Base-by-base conservation (phyloP, 495 filamentous ascomycete species). In the Neurospora tetrasperma region DNA sequence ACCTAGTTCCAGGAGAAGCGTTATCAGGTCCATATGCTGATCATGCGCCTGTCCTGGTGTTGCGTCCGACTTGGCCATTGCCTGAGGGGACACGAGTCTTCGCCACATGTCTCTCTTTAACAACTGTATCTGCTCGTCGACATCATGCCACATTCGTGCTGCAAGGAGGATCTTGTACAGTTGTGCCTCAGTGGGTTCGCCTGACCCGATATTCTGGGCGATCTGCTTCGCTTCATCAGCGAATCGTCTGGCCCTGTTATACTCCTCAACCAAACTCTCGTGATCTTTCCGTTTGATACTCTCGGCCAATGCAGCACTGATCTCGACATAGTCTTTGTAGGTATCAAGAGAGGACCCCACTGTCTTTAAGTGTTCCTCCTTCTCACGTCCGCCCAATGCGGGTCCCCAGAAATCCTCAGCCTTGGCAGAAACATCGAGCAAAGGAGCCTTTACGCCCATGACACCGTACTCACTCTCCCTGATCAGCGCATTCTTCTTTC, bases 361-460 rank as follows among this genome's bases (percentile, higher is more conserved):
- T 0, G 89, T 86, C 80, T 93, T 94, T 62, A 98, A 82, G 72
- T 89, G 89, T 75, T 94, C 92, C 77, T 98, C 96, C 76, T 93
- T 91, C 73, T 98, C 95, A n/a, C 93, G 87, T 2, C 96, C 95
- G 40, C 93, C 93, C 69, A 99, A 83, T 20, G 94, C 94, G 18
- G 96, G 96, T 0, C 96, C 96, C 93, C 96, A 99, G 5, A 98
- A 89, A 74, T 99, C 96, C 79, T 99, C 93, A 0, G 94, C 95
- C 78, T 98, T 98, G 69, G 93, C 89, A 31, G 93, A 93, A 3
- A 94, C 93, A 76, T 98, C 96, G 11, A 93, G 85, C 71, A 99
- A 80, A 40, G 96, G 94, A 8, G 86, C 86, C 75, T 96, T 94
- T 72, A 99, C 97, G 9, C 94, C 94, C 77, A 90, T 87, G 70